These are phyloP conservation scores for Shiraia bambusicola DNA, from an alignment of 2,329 filamentous ascomycete species.

Conservation along the genomic window DNA sequence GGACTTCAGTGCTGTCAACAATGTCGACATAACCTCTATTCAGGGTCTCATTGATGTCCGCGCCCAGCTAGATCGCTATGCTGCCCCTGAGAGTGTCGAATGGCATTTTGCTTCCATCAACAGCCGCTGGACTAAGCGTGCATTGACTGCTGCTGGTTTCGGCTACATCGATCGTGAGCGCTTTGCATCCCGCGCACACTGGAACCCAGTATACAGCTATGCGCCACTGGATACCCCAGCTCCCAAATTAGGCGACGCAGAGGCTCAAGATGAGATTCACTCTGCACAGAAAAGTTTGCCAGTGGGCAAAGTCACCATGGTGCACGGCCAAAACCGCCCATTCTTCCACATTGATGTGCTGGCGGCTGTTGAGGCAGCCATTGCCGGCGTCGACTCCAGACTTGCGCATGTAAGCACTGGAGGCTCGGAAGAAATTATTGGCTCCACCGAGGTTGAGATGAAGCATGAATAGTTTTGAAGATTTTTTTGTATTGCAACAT, in stretches of 20 bases:
- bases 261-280: slow-evolving; percentile 28
- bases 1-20: slow-evolving; percentile 91
- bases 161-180: slow-evolving; percentile 63
- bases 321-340: slow-evolving; percentile 85
- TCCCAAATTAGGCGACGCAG: slow-evolving; percentile 58
- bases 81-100: slow-evolving; percentile 77
- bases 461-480: slow-evolving; percentile 15
- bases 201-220: slow-evolving; percentile 95
- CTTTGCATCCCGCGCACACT: slow-evolving; percentile 57
- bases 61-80: slow-evolving; percentile 87
- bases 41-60: slow-evolving; percentile 92
- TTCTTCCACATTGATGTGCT: slow-evolving; percentile 94
- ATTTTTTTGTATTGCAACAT: not conserved
- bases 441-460: slow-evolving; percentile 10
- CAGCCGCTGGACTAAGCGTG: slow-evolving; percentile 91
- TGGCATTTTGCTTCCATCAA: slow-evolving; percentile 96
- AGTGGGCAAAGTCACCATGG: slow-evolving; percentile 58
- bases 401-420: slow-evolving; percentile 20
- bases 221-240: slow-evolving; percentile 76
- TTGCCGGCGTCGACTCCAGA: slow-evolving; percentile 68
- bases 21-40: slow-evolving; percentile 88
- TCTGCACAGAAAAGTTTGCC: slow-evolving; percentile 14
- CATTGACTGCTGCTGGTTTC: slow-evolving; percentile 83
- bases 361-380: slow-evolving; percentile 81
- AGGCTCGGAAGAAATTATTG: slow-evolving; percentile 14